A percentile compares a stretch with the other conserved stretches of the same genome.
Conservation (phyloP, 2,329 filamentous ascomycete species). For the Epicoccum sorghinum region DNA sequence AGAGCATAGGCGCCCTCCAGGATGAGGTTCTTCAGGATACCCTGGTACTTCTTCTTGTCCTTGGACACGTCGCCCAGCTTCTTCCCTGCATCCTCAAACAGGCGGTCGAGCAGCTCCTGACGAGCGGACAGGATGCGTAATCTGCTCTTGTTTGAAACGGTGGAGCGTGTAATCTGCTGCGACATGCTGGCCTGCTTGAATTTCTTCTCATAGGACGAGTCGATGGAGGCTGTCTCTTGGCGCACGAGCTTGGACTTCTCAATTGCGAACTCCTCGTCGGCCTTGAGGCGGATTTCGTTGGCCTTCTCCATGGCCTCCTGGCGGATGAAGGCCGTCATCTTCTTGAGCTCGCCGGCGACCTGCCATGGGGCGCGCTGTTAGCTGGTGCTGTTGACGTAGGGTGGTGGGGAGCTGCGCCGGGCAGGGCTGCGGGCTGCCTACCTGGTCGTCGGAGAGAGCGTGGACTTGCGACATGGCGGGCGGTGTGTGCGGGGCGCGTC, state of each 20-base stretch:
- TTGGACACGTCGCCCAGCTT: slow-evolving; percentile 71
- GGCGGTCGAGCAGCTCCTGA: slow-evolving; percentile 86
- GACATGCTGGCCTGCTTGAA: slow-evolving; percentile 98
- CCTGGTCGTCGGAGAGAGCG: slow-evolving; percentile 97
- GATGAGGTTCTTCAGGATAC: slow-evolving; percentile 77
- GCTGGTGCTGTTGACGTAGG: slow-evolving; percentile 38
- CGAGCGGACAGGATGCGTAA: slow-evolving; percentile 85
- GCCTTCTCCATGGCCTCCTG: slow-evolving; percentile 98
- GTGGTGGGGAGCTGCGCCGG: slow-evolving; percentile 25
- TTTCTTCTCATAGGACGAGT: slow-evolving; percentile 94
- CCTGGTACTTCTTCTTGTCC: slow-evolving; percentile 77
- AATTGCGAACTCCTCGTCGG: slow-evolving; percentile 98
- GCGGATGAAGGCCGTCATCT: slow-evolving; percentile 99
- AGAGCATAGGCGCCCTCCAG: slow-evolving; percentile 91
- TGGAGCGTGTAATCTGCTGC: slow-evolving; percentile 97
- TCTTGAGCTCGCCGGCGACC: slow-evolving; percentile 98
- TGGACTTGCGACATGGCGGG: slow-evolving; percentile 86
- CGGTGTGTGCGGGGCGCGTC: slow-evolving; percentile 24
- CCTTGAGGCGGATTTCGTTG: slow-evolving; percentile 96
- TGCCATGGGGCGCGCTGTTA: slow-evolving; percentile 52
- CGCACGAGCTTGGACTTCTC: slow-evolving; percentile 99
- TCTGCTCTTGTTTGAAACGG: slow-evolving; percentile 93
- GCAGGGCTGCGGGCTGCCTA: slow-evolving; percentile 52
- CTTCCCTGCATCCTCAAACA: slow-evolving; percentile 82
- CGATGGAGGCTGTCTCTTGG: slow-evolving; percentile 91